Percentiles rank a stretch among this genome's conserved stretches.
Conservation (phyloP, 148 eudicot species). For the Fagopyrum tataricum region DNA sequence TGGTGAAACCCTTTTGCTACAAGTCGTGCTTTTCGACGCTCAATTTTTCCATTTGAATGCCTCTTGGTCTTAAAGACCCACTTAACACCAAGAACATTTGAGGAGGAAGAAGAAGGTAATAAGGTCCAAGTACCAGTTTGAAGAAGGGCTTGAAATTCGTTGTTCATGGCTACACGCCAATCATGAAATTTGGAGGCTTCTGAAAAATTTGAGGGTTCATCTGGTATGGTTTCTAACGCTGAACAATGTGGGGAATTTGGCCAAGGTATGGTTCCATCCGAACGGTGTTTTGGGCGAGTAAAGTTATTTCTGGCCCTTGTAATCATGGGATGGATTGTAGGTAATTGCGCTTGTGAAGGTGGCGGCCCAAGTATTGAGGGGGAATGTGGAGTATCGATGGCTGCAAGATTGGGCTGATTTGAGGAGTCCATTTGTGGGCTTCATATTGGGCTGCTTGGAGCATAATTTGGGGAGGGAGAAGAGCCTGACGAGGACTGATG, state of each 20-base stretch:
- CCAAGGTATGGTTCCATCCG: background rate
- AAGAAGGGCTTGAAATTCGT: background rate
- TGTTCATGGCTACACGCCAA: background rate
- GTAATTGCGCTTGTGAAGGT: too few relatives aligned
- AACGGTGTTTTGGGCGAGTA: too few relatives aligned
- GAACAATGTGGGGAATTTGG: background rate
- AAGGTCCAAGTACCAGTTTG: background rate
- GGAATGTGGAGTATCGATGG: too few relatives aligned
- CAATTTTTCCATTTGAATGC: background rate
- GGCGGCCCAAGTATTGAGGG: too few relatives aligned
- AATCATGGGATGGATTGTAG: too few relatives aligned
- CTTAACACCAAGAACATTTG: background rate
- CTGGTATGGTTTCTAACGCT: background rate
- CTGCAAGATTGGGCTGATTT: too few relatives aligned
- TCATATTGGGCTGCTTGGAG: too few relatives aligned
- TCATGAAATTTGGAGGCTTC: background rate
- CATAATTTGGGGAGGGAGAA: too few relatives aligned
- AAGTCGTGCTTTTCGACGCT: background rate
- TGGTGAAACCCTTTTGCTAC: background rate
- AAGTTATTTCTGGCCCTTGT: too few relatives aligned
- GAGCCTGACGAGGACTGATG: too few relatives aligned
- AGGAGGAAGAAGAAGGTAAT: background rate
- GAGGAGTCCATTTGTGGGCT: too few relatives aligned
- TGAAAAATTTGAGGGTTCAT: background rate
- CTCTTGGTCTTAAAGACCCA: background rate